Base-by-base conservation (phyloP, 2,329 filamentous ascomycete genomes). In the Capronia americana region DNA sequence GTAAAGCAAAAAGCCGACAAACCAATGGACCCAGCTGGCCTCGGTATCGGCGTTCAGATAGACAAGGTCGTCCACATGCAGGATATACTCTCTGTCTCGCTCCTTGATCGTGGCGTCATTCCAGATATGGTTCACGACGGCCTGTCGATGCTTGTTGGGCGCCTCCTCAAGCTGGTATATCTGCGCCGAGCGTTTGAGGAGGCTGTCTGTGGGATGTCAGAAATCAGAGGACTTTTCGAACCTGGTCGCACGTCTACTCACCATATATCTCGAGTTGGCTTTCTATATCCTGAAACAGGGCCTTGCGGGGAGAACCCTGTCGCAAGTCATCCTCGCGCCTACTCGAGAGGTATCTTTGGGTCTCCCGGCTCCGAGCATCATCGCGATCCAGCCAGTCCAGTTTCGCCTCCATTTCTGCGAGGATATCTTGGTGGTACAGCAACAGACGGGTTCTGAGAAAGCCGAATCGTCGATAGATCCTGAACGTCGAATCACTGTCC, bases 401-500 rank as follows among this genome's bases (percentile, higher is more conserved):
- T 7, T 59, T 48, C 0, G 59, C 46, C 63, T 79, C 77, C 11
- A 77, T 61, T 14, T 60, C 57, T 5, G 71, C 63, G 14, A 78
- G 54, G 7, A 74, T 63, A 41, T 77, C 74, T 66, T 75, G 74
- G 46, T 75, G 73, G 20, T 75, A 72, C 0, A 77, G 65, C 1
- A 80, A 70, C 0, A 82, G 57, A 0, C 80, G 74, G 0, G 78
- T 71, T 54, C 81, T 78, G 0, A 82, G 69, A 50, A 75, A 79
- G 2, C 79, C 79, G 54, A 81, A 82, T 0, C 79, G 72, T 4
- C 80, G 74, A 65, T 79, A 82, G 2, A 82, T 63, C 71, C 77
- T 77, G 62, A 81, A 82, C 28, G 75, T 74, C 6, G 80, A 77
- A 64, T 80, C 77, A 64, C 79, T 81, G 62, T 80, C 77, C 0